Evolutionary conservation across 495 filamentous ascomycete genomes (phyloP), one percentile per base, ranked within the genome.

Genomic region (Penicillium macrosclerotiorum): DNA sequence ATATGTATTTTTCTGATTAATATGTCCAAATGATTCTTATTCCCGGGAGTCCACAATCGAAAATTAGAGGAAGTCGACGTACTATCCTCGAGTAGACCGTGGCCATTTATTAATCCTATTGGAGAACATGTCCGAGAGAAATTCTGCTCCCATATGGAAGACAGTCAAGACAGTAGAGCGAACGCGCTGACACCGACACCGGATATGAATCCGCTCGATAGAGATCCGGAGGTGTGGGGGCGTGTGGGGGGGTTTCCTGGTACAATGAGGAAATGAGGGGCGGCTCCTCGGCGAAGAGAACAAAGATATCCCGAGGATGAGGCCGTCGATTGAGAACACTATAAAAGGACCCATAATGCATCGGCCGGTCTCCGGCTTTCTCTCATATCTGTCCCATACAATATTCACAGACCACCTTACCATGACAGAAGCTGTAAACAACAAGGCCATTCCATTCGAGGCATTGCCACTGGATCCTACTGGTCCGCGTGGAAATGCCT

Each of bases 401-500:
- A 20, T 8, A 3, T 7, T n/a, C 1, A 3, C 19, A n/a, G 17
- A 32, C 20, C 22, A 18, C 27, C 3, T 26, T 22, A 36, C 0
- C 17, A 59, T 62, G 56, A 11, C 52, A 13, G 36, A 1, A 22
- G 25, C 20, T 16, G 3, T 17, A n/a, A 32, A 51, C 5, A 16
- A 40, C 1, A 13, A 32, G 13, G 24, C 18, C 3, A 51, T 60
- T 48, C 20, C 54, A 0, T 80, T 80, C 54, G 57, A 65, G 20
- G 48, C 66, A 8, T 68, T 80, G 4, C 76, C 77, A 1, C 67
- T 80, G n/a, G 60, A 72, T 45, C 62, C 64, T 11, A 51, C 31
- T 11, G 75, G 71, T 26, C 76, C 76, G 1, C 63, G 49, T 18
- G 72, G 74, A n/a, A 75, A 74, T 42, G 73, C 75, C 8, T 81